phyloP scores from a whole-genome alignment of 108 stramenopile species.

The Poteriospumella lacustris region DNA sequence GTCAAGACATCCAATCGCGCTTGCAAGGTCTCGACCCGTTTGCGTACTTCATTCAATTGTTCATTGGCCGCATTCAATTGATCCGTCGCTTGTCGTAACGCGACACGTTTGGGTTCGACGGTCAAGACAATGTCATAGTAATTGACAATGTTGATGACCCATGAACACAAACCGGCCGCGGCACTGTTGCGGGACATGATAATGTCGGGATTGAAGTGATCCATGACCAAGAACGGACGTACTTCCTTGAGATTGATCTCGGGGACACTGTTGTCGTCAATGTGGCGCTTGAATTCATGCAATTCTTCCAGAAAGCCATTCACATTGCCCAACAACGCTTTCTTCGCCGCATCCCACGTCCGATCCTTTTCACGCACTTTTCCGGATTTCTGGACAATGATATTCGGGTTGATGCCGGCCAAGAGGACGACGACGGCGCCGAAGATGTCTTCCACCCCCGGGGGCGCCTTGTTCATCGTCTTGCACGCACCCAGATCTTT shows the following conservation, averaged over 20 bases:
- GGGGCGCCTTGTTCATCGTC: slow-evolving; percentile 61
- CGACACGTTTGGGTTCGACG: slow-evolving; percentile 51
- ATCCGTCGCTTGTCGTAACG: slow-evolving; percentile 44
- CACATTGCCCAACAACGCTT: slow-evolving; percentile 53
- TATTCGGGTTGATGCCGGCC: slow-evolving; percentile 28
- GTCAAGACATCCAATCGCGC: slow-evolving; percentile 54
- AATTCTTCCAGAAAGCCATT: slow-evolving; percentile 51
- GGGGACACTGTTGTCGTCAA: slow-evolving; percentile 53
- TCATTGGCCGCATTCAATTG: slow-evolving; percentile 41
- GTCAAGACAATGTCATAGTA: slow-evolving; percentile 51
- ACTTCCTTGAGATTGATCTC: slow-evolving; percentile 46
- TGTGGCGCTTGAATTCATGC: slow-evolving; percentile 39
- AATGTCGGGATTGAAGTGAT: slow-evolving; percentile 46
- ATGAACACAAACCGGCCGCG: slow-evolving; percentile 59
- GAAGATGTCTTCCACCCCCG: slow-evolving; percentile 55
- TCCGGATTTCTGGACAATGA: slow-evolving; percentile 42
- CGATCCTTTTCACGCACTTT: slow-evolving; percentile 47
- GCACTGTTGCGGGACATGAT: slow-evolving; percentile 42
- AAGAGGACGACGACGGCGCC: slow-evolving; percentile 38
- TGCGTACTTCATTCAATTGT: slow-evolving; percentile 38
- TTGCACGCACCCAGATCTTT: slow-evolving; percentile 65
- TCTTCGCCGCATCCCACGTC: slow-evolving; percentile 49
- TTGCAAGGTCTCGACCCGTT: slow-evolving; percentile 37
- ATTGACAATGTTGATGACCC: slow-evolving; percentile 61
- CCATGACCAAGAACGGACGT: slow-evolving; percentile 44